A percentile compares a stretch with the other conserved stretches of the same genome.
phyloP scores from a whole-genome alignment of 2,329 filamentous ascomycete species.

The Fusarium sp. region DNA sequence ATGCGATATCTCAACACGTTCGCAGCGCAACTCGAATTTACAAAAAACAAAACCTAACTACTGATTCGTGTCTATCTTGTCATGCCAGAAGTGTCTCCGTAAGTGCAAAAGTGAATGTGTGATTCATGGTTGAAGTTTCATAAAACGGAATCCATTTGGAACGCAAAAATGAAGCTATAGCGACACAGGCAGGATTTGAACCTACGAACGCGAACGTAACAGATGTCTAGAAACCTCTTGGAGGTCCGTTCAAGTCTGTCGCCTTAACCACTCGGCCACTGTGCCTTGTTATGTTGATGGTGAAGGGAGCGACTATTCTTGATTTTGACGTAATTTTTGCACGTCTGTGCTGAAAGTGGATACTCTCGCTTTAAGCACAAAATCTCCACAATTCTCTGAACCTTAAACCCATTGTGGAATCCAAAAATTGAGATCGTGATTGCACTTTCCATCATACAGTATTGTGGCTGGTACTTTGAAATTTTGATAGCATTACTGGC shows the following conservation, averaged over 20 bases:
- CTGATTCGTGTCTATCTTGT: neutral
- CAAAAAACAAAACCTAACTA: neutral
- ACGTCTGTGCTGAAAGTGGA: neutral
- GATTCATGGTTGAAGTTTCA: neutral
- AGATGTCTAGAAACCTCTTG: neutral
- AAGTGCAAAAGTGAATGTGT: neutral
- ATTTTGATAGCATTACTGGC: neutral
- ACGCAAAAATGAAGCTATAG: neutral
- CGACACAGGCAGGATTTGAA: conserved; percentile 9
- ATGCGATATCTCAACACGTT: neutral
- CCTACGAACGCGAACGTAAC: conserved; percentile 7
- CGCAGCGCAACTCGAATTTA: neutral
- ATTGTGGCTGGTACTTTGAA: neutral
- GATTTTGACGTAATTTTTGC: rapidly evolving
- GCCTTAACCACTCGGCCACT: conserved; percentile 22
- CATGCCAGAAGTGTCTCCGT: neutral
- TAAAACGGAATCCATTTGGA: no score
- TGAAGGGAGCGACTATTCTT: rapidly evolving
- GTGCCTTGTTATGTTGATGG: neutral
- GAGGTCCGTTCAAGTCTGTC: conserved; percentile 4
- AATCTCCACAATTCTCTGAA: neutral
- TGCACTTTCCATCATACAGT: neutral
- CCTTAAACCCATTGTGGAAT: neutral
- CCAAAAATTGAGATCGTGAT: neutral
- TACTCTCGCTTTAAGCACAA: neutral